A percentile compares a stretch with the other conserved stretches of the same genome.
These are phyloP conservation scores for Endogone sp. DNA, from an alignment of 192 early-diverging fungal species.

Conservation along the genomic window DNA sequence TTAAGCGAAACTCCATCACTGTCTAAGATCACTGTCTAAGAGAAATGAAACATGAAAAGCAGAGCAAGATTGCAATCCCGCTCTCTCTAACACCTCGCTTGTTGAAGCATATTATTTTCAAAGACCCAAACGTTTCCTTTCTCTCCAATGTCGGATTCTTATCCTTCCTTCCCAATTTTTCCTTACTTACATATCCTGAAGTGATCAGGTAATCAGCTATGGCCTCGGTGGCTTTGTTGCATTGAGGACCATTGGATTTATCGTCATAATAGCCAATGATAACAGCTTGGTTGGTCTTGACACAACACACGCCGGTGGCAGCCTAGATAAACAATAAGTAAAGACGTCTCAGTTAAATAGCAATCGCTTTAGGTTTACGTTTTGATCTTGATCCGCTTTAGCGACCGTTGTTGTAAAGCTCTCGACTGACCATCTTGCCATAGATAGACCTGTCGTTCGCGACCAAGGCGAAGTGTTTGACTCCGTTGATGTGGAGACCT, in stretches of 20 bases:
- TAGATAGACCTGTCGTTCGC: slow-evolving; percentile 68
- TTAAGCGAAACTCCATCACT: too few species aligned
- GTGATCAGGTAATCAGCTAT: slow-evolving; percentile 77
- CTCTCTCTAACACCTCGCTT: too few species aligned
- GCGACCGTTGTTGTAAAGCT: neutral
- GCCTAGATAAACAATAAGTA: slow-evolving; percentile 39
- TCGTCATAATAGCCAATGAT: slow-evolving; percentile 71
- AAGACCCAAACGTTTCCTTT: too few species aligned
- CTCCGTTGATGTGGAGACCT: slow-evolving; percentile 63
- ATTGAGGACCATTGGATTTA: slow-evolving; percentile 58
- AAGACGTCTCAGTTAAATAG: slow-evolving; percentile 1
- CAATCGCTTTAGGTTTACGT: neutral
- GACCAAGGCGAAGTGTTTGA: slow-evolving; percentile 72
- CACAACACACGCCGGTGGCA: slow-evolving; percentile 61
- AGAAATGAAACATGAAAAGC: too few species aligned
- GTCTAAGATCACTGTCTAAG: too few species aligned
- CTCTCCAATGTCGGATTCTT: too few species aligned
- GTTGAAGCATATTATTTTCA: too few species aligned
- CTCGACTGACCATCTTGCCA: slow-evolving; percentile 63
- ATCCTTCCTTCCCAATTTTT: too few species aligned
- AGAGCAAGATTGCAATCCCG: too few species aligned
- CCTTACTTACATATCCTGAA: slow-evolving; percentile 57
- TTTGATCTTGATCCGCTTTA: neutral
- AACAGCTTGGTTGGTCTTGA: slow-evolving; percentile 79
- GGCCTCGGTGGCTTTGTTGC: slow-evolving; percentile 68